phyloP scores from a whole-genome alignment of 1,139 yeast species.

The Taphrina betulina region DNA sequence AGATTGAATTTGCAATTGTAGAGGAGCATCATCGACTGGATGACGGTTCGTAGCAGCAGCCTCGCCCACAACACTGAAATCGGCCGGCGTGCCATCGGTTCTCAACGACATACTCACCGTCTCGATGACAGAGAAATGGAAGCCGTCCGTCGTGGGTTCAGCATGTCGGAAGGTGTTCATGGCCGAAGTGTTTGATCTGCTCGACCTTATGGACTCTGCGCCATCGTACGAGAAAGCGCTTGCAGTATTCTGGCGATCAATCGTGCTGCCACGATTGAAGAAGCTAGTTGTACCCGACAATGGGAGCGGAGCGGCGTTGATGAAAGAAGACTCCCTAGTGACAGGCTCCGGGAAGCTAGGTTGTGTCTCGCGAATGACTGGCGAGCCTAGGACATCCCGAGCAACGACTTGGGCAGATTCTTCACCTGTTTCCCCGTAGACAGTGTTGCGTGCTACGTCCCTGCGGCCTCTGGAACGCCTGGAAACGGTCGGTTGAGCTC shows the following conservation, averaged over 20 bases:
- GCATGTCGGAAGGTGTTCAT: constrained; percentile 5
- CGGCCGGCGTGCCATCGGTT: constrained; percentile 15
- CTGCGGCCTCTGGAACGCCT: constrained; percentile 27
- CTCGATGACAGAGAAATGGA: constrained; percentile 27
- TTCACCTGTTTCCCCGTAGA: constrained; percentile 2
- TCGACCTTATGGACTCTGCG: constrained; percentile 27
- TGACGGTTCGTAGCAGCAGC: constrained; percentile 21
- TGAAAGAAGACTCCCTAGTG: neutral
- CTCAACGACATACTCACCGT: constrained; percentile 18
- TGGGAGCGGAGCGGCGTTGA: neutral
- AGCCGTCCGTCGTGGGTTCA: constrained; percentile 21
- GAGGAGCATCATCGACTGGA: neutral
- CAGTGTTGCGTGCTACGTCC: constrained; percentile 18
- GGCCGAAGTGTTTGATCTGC: constrained; percentile 17
- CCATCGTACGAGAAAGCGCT: constrained; percentile 14
- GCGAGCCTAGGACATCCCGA: constrained; percentile 29
- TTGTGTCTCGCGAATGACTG: constrained; percentile 6
- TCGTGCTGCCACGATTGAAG: neutral
- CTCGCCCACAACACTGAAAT: constrained; percentile 28
- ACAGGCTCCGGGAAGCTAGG: neutral
- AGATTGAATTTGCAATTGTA: constrained; percentile 20
- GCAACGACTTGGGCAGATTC: constrained; percentile 2
- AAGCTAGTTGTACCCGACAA: neutral
- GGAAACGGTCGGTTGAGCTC: constrained; percentile 29
- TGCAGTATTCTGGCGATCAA: constrained; percentile 9